Percentiles rank a stretch among this genome's conserved stretches.
Evolutionary conservation across 768 basidiomycete genomes (phyloP).

Genomic region (Fistulinella prunicolor): DNA sequence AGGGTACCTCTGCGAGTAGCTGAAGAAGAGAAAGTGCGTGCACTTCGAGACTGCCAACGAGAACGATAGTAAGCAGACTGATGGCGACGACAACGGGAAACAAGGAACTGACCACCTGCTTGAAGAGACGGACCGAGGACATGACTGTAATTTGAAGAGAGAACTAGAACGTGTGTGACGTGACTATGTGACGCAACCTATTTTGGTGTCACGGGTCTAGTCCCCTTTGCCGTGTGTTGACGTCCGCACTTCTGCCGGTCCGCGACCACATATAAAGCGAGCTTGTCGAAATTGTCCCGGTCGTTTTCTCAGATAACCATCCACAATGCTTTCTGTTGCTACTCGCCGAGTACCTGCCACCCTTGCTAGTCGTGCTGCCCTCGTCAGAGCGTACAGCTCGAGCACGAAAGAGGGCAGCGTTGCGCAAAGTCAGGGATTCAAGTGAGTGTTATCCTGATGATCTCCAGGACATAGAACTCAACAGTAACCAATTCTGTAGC

Average conservation of each 20-base stretch:
- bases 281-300: too few relatives aligned
- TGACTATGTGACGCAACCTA: constrained; percentile 35
- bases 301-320: too few relatives aligned
- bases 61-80: neutral
- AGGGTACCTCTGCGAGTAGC: constrained; percentile 59
- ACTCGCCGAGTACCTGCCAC: constrained; percentile 41
- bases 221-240: neutral
- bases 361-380: constrained; percentile 34
- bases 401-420: constrained; percentile 52
- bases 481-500: constrained; percentile 34
- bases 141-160: constrained; percentile 47
- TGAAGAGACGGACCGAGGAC: constrained; percentile 55
- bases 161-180: constrained; percentile 42
- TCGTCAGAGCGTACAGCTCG: constrained; percentile 35
- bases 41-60: constrained; percentile 38
- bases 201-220: constrained; percentile 23
- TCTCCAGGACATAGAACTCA: neutral
- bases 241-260: neutral
- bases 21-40: constrained; percentile 60
- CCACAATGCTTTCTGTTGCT: constrained; percentile 24
- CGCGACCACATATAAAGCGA: neutral
- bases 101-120: constrained; percentile 42
- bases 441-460: constrained; percentile 36
- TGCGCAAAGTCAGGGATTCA: constrained; percentile 61
- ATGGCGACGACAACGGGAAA: too few relatives aligned